phyloP scores from a whole-genome alignment of 1,284 basidiomycete genomes.

The Xanthoconium separans region DNA sequence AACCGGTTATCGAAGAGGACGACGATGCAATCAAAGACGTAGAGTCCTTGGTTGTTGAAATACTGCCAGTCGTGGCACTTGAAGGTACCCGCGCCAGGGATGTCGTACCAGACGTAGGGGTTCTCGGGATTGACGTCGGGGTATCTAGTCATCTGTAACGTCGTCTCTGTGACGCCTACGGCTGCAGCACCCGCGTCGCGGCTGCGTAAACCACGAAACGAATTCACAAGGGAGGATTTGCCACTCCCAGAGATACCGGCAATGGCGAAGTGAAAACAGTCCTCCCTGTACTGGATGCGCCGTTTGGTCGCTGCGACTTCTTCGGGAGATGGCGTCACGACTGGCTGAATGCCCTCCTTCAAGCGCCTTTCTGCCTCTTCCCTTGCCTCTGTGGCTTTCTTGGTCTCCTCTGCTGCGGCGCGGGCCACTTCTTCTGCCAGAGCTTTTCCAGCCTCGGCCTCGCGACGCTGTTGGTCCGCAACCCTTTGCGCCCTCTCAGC shows the following conservation, averaged over 20 bases:
- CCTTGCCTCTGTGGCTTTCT: constrained; percentile 2
- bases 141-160: constrained; percentile 16
- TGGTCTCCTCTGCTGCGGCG: constrained; percentile 2
- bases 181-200: constrained; percentile 16
- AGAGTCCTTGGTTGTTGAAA: constrained; percentile 23
- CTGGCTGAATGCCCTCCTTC: constrained; percentile 12
- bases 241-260: constrained; percentile 19
- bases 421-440: constrained; percentile 7
- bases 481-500: constrained; percentile 2
- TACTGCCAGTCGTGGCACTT: constrained; percentile 22
- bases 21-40: constrained; percentile 20
- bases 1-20: constrained; percentile 25
- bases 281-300: constrained; percentile 12
- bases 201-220: constrained; percentile 14
- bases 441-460: constrained; percentile 8
- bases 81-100: constrained; percentile 20
- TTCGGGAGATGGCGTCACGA: constrained; percentile 1
- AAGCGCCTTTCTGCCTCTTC: constrained; percentile 4
- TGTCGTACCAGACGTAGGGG: constrained; percentile 20
- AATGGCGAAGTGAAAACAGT: constrained; percentile 14
- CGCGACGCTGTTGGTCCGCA: constrained; percentile 7
- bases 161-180: constrained; percentile 20
- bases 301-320: constrained; percentile 7
- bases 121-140: constrained; percentile 11
- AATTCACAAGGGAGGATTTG: constrained; percentile 22